Base-by-base conservation (phyloP, 352 stramenopile species). In the Pythium rhizo-oryzae region DNA sequence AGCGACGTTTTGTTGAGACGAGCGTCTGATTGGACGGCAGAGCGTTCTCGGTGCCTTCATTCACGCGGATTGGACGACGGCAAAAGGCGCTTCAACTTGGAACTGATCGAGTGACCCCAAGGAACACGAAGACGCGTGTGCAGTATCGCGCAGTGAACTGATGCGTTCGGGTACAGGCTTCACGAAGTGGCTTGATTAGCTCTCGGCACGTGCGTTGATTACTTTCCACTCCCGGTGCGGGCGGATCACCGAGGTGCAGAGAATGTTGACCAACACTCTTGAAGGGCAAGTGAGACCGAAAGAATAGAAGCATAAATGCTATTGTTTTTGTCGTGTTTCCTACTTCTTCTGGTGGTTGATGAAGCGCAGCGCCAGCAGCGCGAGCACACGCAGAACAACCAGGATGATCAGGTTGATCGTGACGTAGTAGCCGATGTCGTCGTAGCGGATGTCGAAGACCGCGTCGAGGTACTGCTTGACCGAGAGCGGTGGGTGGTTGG, bases 361-460 rank as follows among this genome's bases (percentile, higher is more conserved):
- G 25, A 67, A 71, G 24, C 65, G 65, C 5, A 71, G 50, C 57
- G 65, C 65, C 8, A 71, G 41, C 57, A 65, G 6, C n/a, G 65
- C 50, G 16, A 71, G 52, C 37, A 67, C 43, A 25, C 65, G 65
- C 4, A 71, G 18, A 0, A 44, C 25, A 0, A 71, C 65, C 57
- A 71, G 15, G 24, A 62, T 65, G 50, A 64, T 70, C 6, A 88
- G 24, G 35, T 82, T 76, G 30, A 93, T 74, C 35, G 53, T 63
- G 1, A 90, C 63, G 51, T 87, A 84, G 49, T 76, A 64, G 18
- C 56, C 58, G 9, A 79, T 78, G 74, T 92, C 72, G 37, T 81
- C 67, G 67, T 88, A 72, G 59, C 81, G 69, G 30, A 87, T 79
- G 24, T 74, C 75, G 33, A 89, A 93, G 12, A 87, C 53, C 37